A percentile compares a stretch with the other conserved stretches of the same genome.
Conservation (phyloP, 2,329 filamentous ascomycete genomes). For the Apiospora phragmitis region DNA sequence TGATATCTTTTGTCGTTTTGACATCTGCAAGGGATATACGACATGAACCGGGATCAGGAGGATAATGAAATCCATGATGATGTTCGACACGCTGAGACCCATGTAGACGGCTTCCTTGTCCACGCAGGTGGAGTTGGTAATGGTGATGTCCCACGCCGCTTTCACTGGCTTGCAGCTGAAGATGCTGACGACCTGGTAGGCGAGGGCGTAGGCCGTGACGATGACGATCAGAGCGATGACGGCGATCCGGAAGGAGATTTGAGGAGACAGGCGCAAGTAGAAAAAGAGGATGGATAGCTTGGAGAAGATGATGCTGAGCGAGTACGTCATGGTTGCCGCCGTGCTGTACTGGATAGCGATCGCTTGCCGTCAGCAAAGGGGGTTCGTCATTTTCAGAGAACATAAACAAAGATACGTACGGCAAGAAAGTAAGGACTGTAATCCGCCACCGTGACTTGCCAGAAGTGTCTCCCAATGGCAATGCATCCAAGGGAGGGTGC, state of each 20-base stretch:
- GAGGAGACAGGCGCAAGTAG: slow-evolving; percentile 4
- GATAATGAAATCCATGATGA: slow-evolving; percentile 5
- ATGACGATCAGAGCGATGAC: background rate
- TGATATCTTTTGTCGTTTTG: background rate
- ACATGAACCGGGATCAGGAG: background rate
- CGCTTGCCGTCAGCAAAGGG: background rate
- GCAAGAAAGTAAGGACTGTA: background rate
- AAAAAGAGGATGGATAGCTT: slow-evolving; percentile 8
- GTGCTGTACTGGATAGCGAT: background rate
- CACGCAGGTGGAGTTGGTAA: background rate
- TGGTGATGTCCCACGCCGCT: slow-evolving; percentile 2
- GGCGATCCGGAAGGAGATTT: background rate
- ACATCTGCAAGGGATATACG: background rate
- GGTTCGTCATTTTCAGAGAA: background rate
- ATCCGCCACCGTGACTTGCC: slow-evolving; percentile 3
- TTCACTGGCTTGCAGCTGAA: slow-evolving; percentile 1
- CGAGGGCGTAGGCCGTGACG: background rate
- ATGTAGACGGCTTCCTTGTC: slow-evolving; percentile 3
- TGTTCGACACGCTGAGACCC: background rate
- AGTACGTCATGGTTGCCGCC: background rate
- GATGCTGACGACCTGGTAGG: slow-evolving; percentile 4
- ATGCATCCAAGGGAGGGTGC: background rate
- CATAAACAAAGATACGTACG: background rate
- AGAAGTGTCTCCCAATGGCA: slow-evolving; percentile 11
- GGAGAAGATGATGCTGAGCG: background rate